These are phyloP conservation scores for Colletotrichum lindemuthianum DNA, from an alignment of 2,329 filamentous ascomycete species.

Conservation along the genomic window DNA sequence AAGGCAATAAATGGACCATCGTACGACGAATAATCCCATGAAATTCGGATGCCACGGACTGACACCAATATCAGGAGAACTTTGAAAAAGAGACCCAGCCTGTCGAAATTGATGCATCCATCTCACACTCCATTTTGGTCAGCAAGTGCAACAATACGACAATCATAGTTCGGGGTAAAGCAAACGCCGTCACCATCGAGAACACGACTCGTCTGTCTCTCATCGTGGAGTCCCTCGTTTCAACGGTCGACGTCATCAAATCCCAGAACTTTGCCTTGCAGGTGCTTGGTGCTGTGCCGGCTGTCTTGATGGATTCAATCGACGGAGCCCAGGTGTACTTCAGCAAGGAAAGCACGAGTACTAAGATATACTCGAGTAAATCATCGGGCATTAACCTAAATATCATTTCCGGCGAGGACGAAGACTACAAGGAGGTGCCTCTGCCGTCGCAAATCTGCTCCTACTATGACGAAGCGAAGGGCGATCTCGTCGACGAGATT, in stretches of 20 bases:
- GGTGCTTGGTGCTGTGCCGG: constrained; percentile 86
- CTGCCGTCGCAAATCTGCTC: constrained; percentile 91
- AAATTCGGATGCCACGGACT: constrained; percentile 24
- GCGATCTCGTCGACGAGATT: constrained; percentile 88
- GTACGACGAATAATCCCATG: constrained; percentile 54
- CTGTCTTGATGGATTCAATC: constrained; percentile 90
- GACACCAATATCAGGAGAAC: constrained; percentile 73
- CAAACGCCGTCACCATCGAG: constrained; percentile 95
- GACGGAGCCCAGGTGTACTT: constrained; percentile 91
- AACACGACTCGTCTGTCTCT: constrained; percentile 87
- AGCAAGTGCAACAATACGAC: constrained; percentile 92
- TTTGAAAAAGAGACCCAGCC: constrained; percentile 80
- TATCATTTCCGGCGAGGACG: constrained; percentile 74
- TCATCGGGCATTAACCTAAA: constrained; percentile 89
- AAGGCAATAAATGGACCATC: constrained; percentile 94
- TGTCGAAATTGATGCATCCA: constrained; percentile 82
- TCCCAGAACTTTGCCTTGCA: constrained; percentile 94
- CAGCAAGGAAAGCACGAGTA: constrained; percentile 78
- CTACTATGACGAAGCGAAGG: constrained; percentile 74
- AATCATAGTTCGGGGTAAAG: constrained; percentile 89
- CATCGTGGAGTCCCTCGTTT: constrained; percentile 89
- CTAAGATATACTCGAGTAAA: constrained; percentile 91
- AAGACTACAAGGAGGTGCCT: constrained; percentile 87
- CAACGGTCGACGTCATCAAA: constrained; percentile 94
- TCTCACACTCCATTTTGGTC: constrained; percentile 91